Base-by-base conservation (phyloP, 2,329 filamentous ascomycete genomes). In the Cadophora sp. region DNA sequence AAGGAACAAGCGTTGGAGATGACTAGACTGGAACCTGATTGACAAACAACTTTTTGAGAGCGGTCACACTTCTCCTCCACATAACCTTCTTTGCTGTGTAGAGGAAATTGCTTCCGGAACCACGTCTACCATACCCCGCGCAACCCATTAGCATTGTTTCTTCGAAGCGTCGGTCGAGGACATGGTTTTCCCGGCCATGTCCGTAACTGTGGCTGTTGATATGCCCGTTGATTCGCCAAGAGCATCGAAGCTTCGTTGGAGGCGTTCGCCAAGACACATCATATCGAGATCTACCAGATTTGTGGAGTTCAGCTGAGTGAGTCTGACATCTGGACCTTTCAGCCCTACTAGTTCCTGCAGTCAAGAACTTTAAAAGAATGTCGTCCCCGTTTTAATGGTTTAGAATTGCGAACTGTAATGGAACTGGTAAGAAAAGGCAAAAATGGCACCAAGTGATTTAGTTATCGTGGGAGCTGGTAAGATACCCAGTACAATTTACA, bases 401-500 rank as follows among this genome's bases (percentile, higher is more conserved):
- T 39, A 4, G 8, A 20, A 8, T 4, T 22, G 14, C 3, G n/a
- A 39, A 7, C 16, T 16, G 33, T 16, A 14, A 33, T n/a, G n/a
- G 3, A n/a, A 18, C 2, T 53, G 5, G 14, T 4, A 14, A 14
- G 11, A 22, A n/a, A 39, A 13, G 4, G 9, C 11, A 3, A 27
- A 30, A 7, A 64, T 59, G 62, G 30, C 51, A 13, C n/a, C 39
- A 7, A 41, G 8, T 16, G 53, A 64, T 48, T 48, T 64, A n/a
- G 51, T 64, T 13, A 30, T 64, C 27, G 62, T 64, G 22, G 62
- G 62, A 59, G 62, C 62, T 22, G 62, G 62, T 64, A 30, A 36
- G 53, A 22, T 22, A 18, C 16, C 14, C 3, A 45, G 16, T 45
- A 5, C 18, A 4, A 43, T 43, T 3, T 43, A 18, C 1, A 45